Percentiles rank a stretch among this genome's conserved stretches.
Evolutionary conservation across 2,329 filamentous ascomycete species (phyloP).

Genomic region (Diaporthe sp.): DNA sequence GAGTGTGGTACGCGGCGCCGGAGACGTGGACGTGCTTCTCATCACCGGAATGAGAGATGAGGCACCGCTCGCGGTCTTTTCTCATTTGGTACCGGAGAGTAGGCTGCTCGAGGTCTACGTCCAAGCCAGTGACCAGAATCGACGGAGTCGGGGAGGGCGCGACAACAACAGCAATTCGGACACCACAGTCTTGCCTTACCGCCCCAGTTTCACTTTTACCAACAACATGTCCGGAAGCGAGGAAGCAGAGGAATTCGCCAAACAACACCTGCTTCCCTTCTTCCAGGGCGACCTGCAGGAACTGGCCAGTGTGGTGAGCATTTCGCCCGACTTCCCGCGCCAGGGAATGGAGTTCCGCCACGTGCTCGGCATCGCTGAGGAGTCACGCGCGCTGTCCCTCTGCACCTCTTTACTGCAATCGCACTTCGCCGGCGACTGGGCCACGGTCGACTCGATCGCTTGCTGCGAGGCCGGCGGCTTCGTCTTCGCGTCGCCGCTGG

Average conservation of each 20-base stretch:
- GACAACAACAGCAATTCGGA: slow-evolving; percentile 7
- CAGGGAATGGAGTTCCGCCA: slow-evolving; percentile 68
- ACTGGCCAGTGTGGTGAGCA: slow-evolving; percentile 64
- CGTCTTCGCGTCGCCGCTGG: slow-evolving; percentile 67
- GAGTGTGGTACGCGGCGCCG: slow-evolving; percentile 55
- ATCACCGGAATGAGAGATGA: slow-evolving; percentile 75
- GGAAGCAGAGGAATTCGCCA: slow-evolving; percentile 56
- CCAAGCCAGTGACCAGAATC: slow-evolving; percentile 54
- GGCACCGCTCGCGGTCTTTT: slow-evolving; percentile 66
- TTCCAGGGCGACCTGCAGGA: slow-evolving; percentile 59
- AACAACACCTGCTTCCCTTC: slow-evolving; percentile 58
- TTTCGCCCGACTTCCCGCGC: slow-evolving; percentile 64
- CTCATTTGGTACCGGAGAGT: slow-evolving; percentile 66
- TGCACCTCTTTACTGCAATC: slow-evolving; percentile 64
- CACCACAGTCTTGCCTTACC: slow-evolving; percentile 45
- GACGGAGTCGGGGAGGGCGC: slow-evolving; percentile 51
- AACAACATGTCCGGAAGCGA: slow-evolving; percentile 62
- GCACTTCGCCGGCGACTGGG: slow-evolving; percentile 63
- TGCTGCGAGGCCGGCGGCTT: slow-evolving; percentile 71
- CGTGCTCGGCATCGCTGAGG: slow-evolving; percentile 68
- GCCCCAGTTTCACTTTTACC: slow-evolving; percentile 62
- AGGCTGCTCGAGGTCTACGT: slow-evolving; percentile 69
- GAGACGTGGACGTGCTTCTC: slow-evolving; percentile 66
- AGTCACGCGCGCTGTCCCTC: slow-evolving; percentile 62
- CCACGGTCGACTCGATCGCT: slow-evolving; percentile 58